phyloP scores from a whole-genome alignment of 805 yeast genomes.

The Lipomyces sp. region DNA sequence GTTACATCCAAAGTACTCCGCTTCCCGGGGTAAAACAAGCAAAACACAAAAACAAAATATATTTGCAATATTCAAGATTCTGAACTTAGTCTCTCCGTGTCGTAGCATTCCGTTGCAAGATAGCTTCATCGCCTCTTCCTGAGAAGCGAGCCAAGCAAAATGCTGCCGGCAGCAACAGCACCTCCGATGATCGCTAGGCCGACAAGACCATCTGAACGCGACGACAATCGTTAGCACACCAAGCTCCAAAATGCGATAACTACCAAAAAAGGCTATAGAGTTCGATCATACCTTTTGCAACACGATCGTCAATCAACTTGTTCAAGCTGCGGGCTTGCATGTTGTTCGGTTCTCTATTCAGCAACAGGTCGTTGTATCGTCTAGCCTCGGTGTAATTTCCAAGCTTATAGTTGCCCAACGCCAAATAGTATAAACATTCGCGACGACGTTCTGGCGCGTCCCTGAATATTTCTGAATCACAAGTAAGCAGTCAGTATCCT shows the following conservation, averaged over 20 bases:
- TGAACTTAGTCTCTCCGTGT: too few species aligned
- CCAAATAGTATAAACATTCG: constrained; percentile 82
- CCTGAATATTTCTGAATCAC: constrained; percentile 46
- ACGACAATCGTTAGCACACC: neutral
- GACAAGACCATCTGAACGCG: constrained; percentile 67
- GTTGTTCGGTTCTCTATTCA: constrained; percentile 80
- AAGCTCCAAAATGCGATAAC: neutral
- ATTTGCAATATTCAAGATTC: too few species aligned
- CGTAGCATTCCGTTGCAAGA: too few species aligned
- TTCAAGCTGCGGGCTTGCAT: constrained; percentile 70
- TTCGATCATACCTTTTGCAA: constrained; percentile 51
- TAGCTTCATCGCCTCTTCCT: constrained; percentile 8
- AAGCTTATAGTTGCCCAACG: constrained; percentile 81
- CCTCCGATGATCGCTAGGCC: constrained; percentile 89
- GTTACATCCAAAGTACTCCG: too few species aligned
- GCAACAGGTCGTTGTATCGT: constrained; percentile 73
- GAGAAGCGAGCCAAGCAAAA: constrained; percentile 42
- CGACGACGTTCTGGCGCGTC: constrained; percentile 79
- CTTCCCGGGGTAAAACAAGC: too few species aligned
- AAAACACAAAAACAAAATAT: too few species aligned
- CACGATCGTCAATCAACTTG: constrained; percentile 74
- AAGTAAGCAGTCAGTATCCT: too few species aligned
- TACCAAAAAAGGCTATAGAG: neutral
- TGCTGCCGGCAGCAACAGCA: constrained; percentile 78
- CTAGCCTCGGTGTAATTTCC: constrained; percentile 86